These are phyloP conservation scores for Phaeolepiota aurea DNA, from an alignment of 768 basidiomycete species.

Conservation along the genomic window DNA sequence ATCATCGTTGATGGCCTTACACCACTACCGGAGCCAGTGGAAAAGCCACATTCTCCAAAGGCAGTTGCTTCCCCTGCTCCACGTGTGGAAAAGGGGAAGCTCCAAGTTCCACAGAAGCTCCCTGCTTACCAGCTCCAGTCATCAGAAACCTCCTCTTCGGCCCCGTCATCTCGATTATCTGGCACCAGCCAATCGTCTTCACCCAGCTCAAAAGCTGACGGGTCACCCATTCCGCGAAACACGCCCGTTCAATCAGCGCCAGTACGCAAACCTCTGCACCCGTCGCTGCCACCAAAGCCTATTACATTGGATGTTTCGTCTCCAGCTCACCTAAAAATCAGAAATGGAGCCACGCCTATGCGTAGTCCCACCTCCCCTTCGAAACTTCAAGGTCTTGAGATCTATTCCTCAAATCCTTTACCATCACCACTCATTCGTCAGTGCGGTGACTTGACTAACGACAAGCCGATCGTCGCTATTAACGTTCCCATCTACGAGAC, in stretches of 20 bases:
- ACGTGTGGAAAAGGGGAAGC: not conserved
- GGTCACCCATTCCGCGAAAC: not conserved
- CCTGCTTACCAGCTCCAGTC: not conserved
- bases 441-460: too few relatives aligned
- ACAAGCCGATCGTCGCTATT: too few relatives aligned
- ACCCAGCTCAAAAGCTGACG: not conserved
- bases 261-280: slow-evolving; percentile 22
- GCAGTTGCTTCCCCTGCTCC: not conserved
- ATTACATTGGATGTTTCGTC: slow-evolving; percentile 11
- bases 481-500: too few relatives aligned
- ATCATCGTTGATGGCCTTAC: slow-evolving; percentile 57
- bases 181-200: too few relatives aligned
- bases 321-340: slow-evolving; percentile 8
- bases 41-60: slow-evolving; percentile 11
- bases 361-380: slow-evolving; percentile 9
- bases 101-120: not conserved
- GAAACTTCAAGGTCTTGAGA: too few relatives aligned
- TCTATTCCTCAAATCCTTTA: too few relatives aligned
- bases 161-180: not conserved
- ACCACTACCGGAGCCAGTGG: slow-evolving; percentile 43
- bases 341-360: slow-evolving; percentile 15
- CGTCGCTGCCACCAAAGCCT: slow-evolving; percentile 42
- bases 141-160: not conserved
- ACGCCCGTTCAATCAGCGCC: not conserved
- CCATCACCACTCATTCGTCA: too few relatives aligned